These are phyloP conservation scores for Cercospora sp. DNA, from an alignment of 2,329 filamentous ascomycete species.

Conservation along the genomic window DNA sequence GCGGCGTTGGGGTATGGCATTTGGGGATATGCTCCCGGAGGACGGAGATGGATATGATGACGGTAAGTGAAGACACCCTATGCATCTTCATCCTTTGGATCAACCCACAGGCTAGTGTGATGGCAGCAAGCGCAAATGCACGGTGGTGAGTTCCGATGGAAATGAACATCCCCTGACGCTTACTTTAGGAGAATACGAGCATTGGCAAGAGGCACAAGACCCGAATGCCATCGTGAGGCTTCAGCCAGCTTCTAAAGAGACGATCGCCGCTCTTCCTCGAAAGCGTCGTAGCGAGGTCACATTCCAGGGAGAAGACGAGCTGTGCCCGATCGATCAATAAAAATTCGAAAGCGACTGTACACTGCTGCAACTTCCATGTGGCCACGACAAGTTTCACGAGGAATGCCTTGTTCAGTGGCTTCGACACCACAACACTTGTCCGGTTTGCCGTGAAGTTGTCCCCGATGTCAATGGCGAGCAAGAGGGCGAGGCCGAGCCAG, in stretches of 20 bases:
- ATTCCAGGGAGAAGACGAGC: slow-evolving; percentile 13
- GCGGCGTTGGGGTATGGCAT: slow-evolving; percentile 32
- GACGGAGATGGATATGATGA: slow-evolving; percentile 7
- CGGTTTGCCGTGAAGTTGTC: slow-evolving; percentile 27
- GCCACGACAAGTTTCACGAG: slow-evolving; percentile 26
- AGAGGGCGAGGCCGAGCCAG: not conserved
- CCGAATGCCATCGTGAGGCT: slow-evolving; percentile 22
- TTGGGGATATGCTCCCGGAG: slow-evolving; percentile 31
- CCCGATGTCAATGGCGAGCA: slow-evolving; percentile 7
- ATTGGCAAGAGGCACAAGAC: slow-evolving; percentile 32
- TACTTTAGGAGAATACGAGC: slow-evolving; percentile 20
- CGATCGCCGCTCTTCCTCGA: slow-evolving; percentile 27
- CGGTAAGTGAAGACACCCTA: not conserved
- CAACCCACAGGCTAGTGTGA: not conserved
- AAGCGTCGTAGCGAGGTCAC: slow-evolving; percentile 19
- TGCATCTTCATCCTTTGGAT: not conserved
- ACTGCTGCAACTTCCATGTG: slow-evolving; percentile 29
- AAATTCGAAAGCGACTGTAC: slow-evolving; percentile 21
- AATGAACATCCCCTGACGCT: slow-evolving; percentile 13
- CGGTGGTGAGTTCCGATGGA: not conserved
- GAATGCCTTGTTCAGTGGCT: slow-evolving; percentile 32
- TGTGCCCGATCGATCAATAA: slow-evolving; percentile 26
- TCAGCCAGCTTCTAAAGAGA: slow-evolving; percentile 24
- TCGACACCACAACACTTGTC: slow-evolving; percentile 28
- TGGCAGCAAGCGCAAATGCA: not conserved